Evolutionary conservation across 176 grass and related monocot genomes (phyloP), one percentile per base, ranked within the genome.

Genomic region (Tillandsia leiboldiana): DNA sequence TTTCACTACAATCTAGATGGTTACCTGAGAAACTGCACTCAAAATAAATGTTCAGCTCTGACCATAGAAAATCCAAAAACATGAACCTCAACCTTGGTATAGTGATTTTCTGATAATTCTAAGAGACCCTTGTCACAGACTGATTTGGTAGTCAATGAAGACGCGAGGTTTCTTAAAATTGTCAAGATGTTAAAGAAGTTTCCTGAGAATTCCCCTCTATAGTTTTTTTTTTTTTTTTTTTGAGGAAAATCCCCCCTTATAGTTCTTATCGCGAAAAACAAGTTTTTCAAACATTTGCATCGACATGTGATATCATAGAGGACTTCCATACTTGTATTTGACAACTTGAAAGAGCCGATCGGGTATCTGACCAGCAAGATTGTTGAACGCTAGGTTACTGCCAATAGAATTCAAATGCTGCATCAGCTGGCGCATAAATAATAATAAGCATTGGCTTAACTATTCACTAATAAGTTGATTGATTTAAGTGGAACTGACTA

Each of bases 361-460:
- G 52, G 92, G 88, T 73, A 96, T 81, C 29, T 65, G 75, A 51
- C 92, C 92, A 1, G 59, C 73, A 22, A 96, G 81, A 64, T 70
- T 82, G 65, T 96, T 89, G 66, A 66, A 17, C 51, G 76, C 85
- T 18, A 96, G 78, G 82, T 82, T 89, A 23, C 92, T 96, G 85
- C 79, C 85, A 77, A 79, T 51, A 70, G 65, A 67, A 77, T 11
- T 29, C 33, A 14, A 74, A 50, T 53, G 15, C 22, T 76, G 75
- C 11, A 67, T 72, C 12, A 66, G 73, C 51, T 71, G 62, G 75
- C 66, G 66, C 20, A 77, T 42, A 18, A 75, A 6, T 70, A 42
- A 11, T 63, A 50, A 65, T 50, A 58, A 18, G 23, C 49, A 73
- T 6, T 0, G 62, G 47, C 22, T 69, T 53, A 69, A 51, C 50